phyloP scores from a whole-genome alignment of 2,329 filamentous ascomycete genomes.

The Camillea tinctor region DNA sequence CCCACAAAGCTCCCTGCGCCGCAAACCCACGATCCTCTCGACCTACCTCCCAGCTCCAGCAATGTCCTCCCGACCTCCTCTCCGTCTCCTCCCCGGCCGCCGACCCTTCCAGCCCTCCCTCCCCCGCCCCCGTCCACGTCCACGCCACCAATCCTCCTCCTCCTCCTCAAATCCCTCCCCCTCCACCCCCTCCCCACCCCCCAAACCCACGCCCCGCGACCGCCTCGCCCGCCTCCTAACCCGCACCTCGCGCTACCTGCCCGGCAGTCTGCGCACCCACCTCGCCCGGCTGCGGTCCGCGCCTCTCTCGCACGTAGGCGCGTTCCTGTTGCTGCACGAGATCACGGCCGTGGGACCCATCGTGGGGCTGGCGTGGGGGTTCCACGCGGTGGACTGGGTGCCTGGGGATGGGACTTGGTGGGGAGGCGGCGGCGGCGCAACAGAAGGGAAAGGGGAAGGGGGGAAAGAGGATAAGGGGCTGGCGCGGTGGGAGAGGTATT shows the following conservation, averaged over 20 bases:
- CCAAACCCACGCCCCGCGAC: conserved; percentile 21
- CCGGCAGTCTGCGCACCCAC: conserved; percentile 66
- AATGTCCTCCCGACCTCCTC: background rate
- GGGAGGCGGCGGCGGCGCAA: conserved; percentile 47
- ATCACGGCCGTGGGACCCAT: conserved; percentile 83
- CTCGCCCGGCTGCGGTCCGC: conserved; percentile 69
- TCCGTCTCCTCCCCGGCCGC: conserved; percentile 1
- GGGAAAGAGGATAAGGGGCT: conserved; percentile 51
- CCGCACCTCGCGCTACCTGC: conserved; percentile 47
- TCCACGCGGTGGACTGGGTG: conserved; percentile 77
- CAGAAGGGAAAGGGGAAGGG: no score
- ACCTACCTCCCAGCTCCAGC: background rate
- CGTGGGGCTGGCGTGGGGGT: conserved; percentile 68
- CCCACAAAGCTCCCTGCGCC: no score
- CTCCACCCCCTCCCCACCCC: conserved; percentile 3
- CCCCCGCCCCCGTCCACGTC: conserved; percentile 1
- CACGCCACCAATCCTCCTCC: conserved; percentile 22
- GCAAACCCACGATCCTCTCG: background rate
- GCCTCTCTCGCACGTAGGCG: conserved; percentile 77
- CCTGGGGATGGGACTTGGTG: no score
- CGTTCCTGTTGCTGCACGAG: conserved; percentile 90
- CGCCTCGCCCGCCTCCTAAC: conserved; percentile 47
- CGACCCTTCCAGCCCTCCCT: no score
- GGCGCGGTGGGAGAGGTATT: conserved; percentile 74
- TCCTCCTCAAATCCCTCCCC: conserved; percentile 2